Conservation (phyloP, 495 filamentous ascomycete species). For the Tuber aestivum region DNA sequence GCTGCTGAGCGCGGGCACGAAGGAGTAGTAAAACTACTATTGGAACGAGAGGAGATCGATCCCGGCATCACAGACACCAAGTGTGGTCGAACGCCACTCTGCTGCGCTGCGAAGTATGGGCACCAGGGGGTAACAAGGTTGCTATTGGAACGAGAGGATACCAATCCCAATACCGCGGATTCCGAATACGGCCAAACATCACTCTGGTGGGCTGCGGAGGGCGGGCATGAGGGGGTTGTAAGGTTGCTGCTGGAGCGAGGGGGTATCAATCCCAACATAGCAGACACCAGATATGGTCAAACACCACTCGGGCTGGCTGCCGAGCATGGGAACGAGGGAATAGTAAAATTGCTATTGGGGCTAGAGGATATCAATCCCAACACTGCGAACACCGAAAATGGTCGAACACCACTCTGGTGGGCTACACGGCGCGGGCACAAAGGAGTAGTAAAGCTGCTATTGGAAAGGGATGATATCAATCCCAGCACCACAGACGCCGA, state of each 20-base stretch:
- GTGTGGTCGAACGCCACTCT: conserved; percentile 32
- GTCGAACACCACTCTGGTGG: conserved; percentile 44
- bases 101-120: conserved; percentile 36
- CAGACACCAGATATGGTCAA: conserved; percentile 17
- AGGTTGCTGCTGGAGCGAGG: conserved; percentile 26
- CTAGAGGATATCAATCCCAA: conserved; percentile 19
- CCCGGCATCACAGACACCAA: conserved; percentile 17
- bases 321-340: conserved; percentile 29
- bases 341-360: conserved; percentile 35
- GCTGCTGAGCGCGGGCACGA: not conserved
- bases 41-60: not conserved
- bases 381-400: conserved; percentile 21
- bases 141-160: conserved; percentile 21
- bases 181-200: conserved; percentile 24
- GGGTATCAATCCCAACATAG: conserved; percentile 12
- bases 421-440: conserved; percentile 44
- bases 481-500: not conserved
- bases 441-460: conserved; percentile 37
- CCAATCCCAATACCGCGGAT: conserved; percentile 7
- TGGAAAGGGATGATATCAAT: conserved; percentile 6
- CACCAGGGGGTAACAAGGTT: conserved; percentile 37
- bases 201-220: conserved; percentile 37
- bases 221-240: conserved; percentile 38
- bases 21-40: not conserved
- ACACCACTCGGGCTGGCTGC: conserved; percentile 43